Conservation (phyloP, 805 yeast genomes). For the Myxozyma melibiosi region DNA sequence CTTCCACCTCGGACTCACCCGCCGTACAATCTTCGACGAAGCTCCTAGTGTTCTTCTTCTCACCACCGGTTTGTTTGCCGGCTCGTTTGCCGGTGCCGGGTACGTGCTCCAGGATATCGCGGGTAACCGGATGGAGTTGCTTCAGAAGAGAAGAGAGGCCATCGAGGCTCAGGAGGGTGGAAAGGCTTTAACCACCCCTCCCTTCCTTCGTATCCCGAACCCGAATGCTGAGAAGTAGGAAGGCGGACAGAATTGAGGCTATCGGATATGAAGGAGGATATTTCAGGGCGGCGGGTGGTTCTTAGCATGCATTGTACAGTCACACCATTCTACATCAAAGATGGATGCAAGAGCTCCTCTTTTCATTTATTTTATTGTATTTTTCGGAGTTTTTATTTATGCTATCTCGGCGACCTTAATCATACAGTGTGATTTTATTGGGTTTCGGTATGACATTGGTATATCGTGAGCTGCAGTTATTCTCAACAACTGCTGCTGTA, state of each 20-base stretch:
- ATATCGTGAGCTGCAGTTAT: too few relatives aligned
- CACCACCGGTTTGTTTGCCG: conserved; percentile 27
- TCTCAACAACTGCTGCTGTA: too few relatives aligned
- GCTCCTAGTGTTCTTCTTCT: not conserved
- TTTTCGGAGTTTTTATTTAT: too few relatives aligned
- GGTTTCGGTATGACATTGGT: too few relatives aligned
- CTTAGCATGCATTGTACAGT: too few relatives aligned
- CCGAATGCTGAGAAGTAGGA: not conserved
- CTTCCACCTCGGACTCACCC: conserved; percentile 41
- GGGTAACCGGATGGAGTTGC: not conserved
- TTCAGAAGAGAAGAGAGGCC: conserved; percentile 3
- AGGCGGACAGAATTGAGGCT: not conserved
- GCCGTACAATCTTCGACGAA: conserved; percentile 38
- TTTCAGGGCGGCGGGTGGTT: too few relatives aligned
- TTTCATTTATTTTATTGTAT: too few relatives aligned
- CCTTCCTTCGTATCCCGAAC: not conserved
- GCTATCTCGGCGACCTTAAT: too few relatives aligned
- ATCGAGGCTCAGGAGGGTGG: conserved; percentile 3
- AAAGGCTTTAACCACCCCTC: not conserved
- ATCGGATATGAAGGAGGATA: too few relatives aligned
- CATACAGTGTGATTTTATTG: too few relatives aligned
- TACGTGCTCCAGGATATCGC: conserved; percentile 35
- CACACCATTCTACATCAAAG: too few relatives aligned
- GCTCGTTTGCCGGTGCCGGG: conserved; percentile 42
- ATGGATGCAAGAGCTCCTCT: too few relatives aligned